These are phyloP conservation scores for Begonia loranthoides DNA, from an alignment of 306 rosid species.

Conservation along the genomic window DNA sequence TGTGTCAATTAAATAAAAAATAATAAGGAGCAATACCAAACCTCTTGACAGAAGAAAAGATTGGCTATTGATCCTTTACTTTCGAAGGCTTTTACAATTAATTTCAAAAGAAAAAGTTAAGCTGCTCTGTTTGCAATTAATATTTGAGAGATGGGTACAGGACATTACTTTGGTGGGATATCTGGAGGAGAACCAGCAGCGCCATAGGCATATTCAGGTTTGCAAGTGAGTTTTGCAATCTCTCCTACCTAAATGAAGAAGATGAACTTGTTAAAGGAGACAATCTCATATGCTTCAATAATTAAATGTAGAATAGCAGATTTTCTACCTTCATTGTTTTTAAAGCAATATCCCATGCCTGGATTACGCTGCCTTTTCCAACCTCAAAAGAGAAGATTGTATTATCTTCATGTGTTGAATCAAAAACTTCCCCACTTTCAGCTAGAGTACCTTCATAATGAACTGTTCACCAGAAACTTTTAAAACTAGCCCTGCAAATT, in stretches of 20 bases:
- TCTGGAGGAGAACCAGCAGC: constrained; percentile 93
- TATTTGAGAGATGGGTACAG: not conserved
- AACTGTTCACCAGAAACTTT: constrained; percentile 30
- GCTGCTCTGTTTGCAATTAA: too few species aligned
- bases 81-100: not conserved
- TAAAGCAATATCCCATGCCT: constrained; percentile 91
- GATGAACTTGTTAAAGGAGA: constrained; percentile 8
- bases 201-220: constrained; percentile 90
- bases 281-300: not conserved
- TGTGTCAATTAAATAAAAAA: not conserved
- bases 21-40: not conserved
- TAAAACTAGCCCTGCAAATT: too few species aligned
- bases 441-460: constrained; percentile 83
- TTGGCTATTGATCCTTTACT: not conserved
- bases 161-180: constrained; percentile 73
- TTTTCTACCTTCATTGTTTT: constrained; percentile 79
- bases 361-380: constrained; percentile 82
- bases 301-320: constrained; percentile 1
- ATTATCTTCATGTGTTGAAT: constrained; percentile 86
- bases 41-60: not conserved
- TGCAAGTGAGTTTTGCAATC: constrained; percentile 81
- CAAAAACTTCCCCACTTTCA: constrained; percentile 79
- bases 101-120: too few species aligned
- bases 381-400: constrained; percentile 85
- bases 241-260: constrained; percentile 53